These are phyloP conservation scores for Amanita pseudoporphyria DNA, from an alignment of 768 basidiomycete species.

Conservation along the genomic window DNA sequence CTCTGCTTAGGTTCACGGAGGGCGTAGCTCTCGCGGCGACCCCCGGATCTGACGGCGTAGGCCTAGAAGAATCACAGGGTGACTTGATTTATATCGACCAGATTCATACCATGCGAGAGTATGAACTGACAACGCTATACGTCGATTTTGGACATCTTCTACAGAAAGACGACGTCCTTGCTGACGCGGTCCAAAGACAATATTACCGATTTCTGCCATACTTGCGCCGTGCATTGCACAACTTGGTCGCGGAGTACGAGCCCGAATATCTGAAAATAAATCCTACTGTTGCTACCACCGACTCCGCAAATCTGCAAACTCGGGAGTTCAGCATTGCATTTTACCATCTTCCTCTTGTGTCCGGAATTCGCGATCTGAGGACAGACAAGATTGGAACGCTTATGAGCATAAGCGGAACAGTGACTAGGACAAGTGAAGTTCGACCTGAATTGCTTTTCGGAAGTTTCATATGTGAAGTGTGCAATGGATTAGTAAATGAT, in stretches of 20 bases:
- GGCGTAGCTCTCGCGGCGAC: constrained; percentile 72
- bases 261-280: constrained; percentile 95
- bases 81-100: constrained; percentile 84
- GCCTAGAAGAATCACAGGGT: constrained; percentile 44
- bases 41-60: constrained; percentile 64
- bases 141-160: constrained; percentile 92
- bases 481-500: constrained; percentile 78
- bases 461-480: constrained; percentile 88
- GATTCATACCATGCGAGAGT: constrained; percentile 91
- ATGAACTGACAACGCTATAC: constrained; percentile 91
- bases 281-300: constrained; percentile 76
- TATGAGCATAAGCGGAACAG: constrained; percentile 94
- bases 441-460: constrained; percentile 91
- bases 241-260: constrained; percentile 81
- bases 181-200: constrained; percentile 86
- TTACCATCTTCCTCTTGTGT: constrained; percentile 88
- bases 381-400: constrained; percentile 93
- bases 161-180: constrained; percentile 85
- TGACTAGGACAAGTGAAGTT: constrained; percentile 96
- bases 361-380: constrained; percentile 87
- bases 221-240: constrained; percentile 82
- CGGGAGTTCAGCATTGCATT: constrained; percentile 95
- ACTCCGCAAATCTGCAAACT: constrained; percentile 81
- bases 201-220: constrained; percentile 98
- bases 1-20: constrained; percentile 63